phyloP scores from a whole-genome alignment of 2,329 filamentous ascomycete genomes.

The Diaporthe ilicicola region DNA sequence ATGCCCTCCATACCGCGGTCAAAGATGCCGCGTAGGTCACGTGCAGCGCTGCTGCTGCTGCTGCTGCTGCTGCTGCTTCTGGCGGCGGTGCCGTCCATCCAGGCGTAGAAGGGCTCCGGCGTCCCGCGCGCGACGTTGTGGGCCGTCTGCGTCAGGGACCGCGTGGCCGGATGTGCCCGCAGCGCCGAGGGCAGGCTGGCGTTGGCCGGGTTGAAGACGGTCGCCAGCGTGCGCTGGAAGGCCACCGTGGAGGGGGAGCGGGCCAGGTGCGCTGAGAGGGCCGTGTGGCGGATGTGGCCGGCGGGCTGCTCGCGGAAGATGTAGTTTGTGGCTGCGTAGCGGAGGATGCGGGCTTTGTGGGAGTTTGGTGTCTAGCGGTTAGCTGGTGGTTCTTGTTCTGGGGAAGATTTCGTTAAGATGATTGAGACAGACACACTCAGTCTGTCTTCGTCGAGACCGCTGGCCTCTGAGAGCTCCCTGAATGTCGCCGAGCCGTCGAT shows the following conservation, averaged over 20 bases:
- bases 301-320: neutral
- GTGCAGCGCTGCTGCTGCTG: too few species aligned
- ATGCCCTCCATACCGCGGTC: conserved; percentile 7
- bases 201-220: conserved; percentile 9
- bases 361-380: neutral
- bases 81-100: neutral
- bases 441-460: conserved; percentile 3
- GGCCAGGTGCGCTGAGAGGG: conserved; percentile 1
- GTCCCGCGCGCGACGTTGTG: neutral
- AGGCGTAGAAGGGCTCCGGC: neutral
- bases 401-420: neutral
- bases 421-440: neutral
- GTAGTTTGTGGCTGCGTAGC: conserved; percentile 2
- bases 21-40: neutral
- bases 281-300: neutral
- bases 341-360: neutral
- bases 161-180: neutral
- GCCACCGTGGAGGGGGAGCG: neutral
- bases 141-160: neutral
- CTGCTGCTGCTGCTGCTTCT: too few species aligned
- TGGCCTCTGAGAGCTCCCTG: neutral
- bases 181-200: neutral
- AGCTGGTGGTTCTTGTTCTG: neutral
- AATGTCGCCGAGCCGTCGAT: neutral
- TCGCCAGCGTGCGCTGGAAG: neutral